Conservation (phyloP, 441 rosid species). For the Gossypium trilobum region DNA sequence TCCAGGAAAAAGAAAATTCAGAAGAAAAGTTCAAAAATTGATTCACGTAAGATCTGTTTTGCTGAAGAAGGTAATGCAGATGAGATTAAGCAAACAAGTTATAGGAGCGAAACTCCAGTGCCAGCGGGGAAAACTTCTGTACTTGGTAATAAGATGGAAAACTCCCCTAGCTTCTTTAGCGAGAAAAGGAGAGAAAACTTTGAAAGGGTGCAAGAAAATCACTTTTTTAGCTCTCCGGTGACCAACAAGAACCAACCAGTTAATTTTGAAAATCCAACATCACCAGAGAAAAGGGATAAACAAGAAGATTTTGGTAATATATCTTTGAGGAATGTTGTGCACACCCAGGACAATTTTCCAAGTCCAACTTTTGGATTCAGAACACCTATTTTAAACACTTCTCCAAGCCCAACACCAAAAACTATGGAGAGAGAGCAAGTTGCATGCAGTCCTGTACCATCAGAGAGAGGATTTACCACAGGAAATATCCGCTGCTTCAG, state of each 20-base stretch:
- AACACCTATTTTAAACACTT: conserved; percentile 35
- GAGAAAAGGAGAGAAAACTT: conserved; percentile 27
- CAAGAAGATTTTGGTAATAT: conserved; percentile 26
- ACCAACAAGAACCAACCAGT: conserved; percentile 18
- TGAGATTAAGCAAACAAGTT: conserved; percentile 28
- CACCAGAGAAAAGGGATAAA: conserved; percentile 30
- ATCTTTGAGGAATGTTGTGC: conserved; percentile 27
- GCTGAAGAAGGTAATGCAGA: conserved; percentile 27
- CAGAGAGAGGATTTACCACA: conserved; percentile 24
- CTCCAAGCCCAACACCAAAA: conserved; percentile 36
- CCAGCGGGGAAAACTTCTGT: conserved; percentile 43
- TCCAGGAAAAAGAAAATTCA: conserved; percentile 33
- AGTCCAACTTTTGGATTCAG: conserved; percentile 57
- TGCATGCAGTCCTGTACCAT: conserved; percentile 30
- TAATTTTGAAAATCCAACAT: conserved; percentile 21
- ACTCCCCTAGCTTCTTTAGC: conserved; percentile 20
- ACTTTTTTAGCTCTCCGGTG: conserved; percentile 13
- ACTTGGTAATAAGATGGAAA: conserved; percentile 28
- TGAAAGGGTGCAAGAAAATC: conserved; percentile 25
- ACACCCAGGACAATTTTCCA: conserved; percentile 34
- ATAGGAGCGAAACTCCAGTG: conserved; percentile 27
- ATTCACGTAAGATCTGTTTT: conserved; percentile 35
- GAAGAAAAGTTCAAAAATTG: conserved; percentile 18
- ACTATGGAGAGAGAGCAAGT: conserved; percentile 28
- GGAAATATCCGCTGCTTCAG: conserved; percentile 39